phyloP scores from a whole-genome alignment of 73 alveolate species.

The Symbiodinium pilosum region DNA sequence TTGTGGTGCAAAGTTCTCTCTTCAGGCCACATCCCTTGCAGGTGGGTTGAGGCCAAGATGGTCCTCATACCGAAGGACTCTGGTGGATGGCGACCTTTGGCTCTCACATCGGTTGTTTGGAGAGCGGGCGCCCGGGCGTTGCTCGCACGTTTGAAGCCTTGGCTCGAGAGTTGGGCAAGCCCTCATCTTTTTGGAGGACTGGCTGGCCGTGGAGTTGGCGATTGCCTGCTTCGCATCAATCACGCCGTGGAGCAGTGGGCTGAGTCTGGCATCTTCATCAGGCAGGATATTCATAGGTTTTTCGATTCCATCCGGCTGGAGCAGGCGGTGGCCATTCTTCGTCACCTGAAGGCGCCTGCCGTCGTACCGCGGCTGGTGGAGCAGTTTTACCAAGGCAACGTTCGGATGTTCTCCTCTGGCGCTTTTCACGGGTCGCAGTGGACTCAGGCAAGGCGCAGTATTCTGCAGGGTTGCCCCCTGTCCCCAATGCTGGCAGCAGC shows the following conservation, averaged over 20 bases:
- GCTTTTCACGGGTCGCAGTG: neutral
- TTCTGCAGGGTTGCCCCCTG: constrained; percentile 30
- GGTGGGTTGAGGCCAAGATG: neutral
- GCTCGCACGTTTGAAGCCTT: neutral
- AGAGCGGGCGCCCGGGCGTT: neutral
- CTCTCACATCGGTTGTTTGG: neutral
- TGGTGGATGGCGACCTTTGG: neutral
- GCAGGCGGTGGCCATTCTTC: neutral
- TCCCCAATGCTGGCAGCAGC: constrained; percentile 25
- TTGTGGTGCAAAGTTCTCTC: neutral
- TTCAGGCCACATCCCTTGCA: neutral
- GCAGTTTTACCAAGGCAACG: neutral
- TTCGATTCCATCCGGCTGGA: neutral
- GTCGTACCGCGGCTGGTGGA: neutral
- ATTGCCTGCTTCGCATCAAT: too few species aligned
- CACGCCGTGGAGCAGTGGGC: too few species aligned
- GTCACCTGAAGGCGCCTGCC: neutral
- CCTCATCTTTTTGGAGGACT: neutral
- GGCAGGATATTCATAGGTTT: neutral
- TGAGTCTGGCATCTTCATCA: neutral
- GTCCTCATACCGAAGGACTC: neutral
- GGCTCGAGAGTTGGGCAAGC: neutral
- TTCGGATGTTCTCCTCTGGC: neutral
- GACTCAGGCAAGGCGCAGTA: neutral
- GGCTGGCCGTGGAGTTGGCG: neutral